phyloP scores from a whole-genome alignment of 2,329 filamentous ascomycete genomes.

The Teratosphaeriaceae sp. region DNA sequence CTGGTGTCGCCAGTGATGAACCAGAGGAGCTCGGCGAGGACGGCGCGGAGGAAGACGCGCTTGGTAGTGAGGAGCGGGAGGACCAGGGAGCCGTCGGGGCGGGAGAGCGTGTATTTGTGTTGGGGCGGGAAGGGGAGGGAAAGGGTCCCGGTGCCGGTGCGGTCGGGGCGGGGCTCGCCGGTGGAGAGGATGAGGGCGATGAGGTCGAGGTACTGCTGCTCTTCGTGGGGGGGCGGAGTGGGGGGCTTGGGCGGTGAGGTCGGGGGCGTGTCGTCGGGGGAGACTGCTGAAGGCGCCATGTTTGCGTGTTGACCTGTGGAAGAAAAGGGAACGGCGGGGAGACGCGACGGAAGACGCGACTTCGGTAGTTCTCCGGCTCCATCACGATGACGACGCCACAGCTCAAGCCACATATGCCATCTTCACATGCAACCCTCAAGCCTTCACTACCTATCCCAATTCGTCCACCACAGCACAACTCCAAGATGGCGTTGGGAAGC shows the following conservation, averaged over 20 bases:
- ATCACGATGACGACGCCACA: too few relatives aligned
- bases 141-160: conserved; percentile 87
- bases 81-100: conserved; percentile 52
- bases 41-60: conserved; percentile 85
- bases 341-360: conserved; percentile 3
- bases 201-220: conserved; percentile 87
- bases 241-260: conserved; percentile 15
- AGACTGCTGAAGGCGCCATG: conserved; percentile 26
- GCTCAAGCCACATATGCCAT: not conserved
- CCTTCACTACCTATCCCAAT: not conserved
- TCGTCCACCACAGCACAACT: too few relatives aligned
- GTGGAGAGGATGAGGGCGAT: conserved; percentile 74
- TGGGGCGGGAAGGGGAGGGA: conserved; percentile 83
- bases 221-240: conserved; percentile 62
- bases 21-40: conserved; percentile 92
- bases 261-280: conserved; percentile 15
- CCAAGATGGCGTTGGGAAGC: conserved; percentile 1
- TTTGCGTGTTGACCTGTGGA: not conserved
- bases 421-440: not conserved
- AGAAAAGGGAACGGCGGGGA: not conserved
- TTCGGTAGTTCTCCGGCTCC: conserved; percentile 1
- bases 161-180: conserved; percentile 86
- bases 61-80: conserved; percentile 96
- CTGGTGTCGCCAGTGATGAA: conserved; percentile 84
- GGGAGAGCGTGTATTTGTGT: conserved; percentile 77